Evolutionary conservation across 257 asterid genomes (phyloP).

Genomic region (Plectranthus barbatus): DNA sequence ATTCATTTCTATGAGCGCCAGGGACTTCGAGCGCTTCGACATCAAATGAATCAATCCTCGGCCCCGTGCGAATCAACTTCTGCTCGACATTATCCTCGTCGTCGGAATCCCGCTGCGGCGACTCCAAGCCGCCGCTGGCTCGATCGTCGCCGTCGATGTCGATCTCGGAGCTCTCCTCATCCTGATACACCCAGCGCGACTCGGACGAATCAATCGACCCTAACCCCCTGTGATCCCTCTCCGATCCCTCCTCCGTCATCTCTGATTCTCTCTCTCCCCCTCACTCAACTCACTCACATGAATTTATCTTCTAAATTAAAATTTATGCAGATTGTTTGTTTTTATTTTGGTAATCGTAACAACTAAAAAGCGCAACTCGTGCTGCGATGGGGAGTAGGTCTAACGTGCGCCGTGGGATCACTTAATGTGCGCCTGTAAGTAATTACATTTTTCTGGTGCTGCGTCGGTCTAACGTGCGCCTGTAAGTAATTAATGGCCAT

Average conservation of each 20-base stretch:
- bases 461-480: too few relatives aligned
- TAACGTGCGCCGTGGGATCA: too few relatives aligned
- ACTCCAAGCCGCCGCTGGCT: constrained; percentile 31
- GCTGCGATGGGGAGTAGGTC: too few relatives aligned
- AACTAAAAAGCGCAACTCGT: too few relatives aligned
- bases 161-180: constrained; percentile 49
- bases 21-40: constrained; percentile 96
- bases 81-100: constrained; percentile 74
- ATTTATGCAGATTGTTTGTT: too few relatives aligned
- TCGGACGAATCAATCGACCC: constrained; percentile 85
- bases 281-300: constrained; percentile 13
- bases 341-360: too few relatives aligned
- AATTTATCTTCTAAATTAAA: too few relatives aligned
- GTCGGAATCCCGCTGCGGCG: constrained; percentile 55
- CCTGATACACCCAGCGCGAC: constrained; percentile 97
- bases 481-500: too few relatives aligned
- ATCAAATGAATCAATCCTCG: constrained; percentile 90
- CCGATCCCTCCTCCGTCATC: constrained; percentile 85
- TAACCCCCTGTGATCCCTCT: constrained; percentile 62
- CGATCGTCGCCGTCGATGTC: constrained; percentile 38
- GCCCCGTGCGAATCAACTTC: constrained; percentile 92
- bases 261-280: constrained; percentile 21
- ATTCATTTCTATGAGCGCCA: constrained; percentile 64
- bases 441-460: too few relatives aligned
- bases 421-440: too few relatives aligned